Conservation (phyloP, 1,139 yeast genomes). For the Suzukiozyma palmioleophila region DNA sequence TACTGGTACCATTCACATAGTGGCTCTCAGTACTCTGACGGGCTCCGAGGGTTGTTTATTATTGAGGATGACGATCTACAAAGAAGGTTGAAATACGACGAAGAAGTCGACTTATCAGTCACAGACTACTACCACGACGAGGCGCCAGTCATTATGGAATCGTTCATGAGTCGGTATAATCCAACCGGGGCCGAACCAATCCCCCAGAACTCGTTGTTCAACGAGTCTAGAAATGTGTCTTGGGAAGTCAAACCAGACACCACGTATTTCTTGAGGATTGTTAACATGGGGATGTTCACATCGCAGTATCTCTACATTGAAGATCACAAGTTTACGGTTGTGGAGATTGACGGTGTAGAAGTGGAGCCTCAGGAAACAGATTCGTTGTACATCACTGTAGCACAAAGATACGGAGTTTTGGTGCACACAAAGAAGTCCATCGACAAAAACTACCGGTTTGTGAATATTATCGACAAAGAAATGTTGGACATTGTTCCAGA, state of each 20-base stretch:
- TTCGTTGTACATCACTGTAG: conserved; percentile 63
- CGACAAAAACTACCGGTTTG: conserved; percentile 65
- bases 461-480: conserved; percentile 69
- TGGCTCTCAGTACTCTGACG: conserved; percentile 84
- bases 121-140: conserved; percentile 83
- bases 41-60: conserved; percentile 77
- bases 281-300: conserved; percentile 82
- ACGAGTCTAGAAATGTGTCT: conserved; percentile 69
- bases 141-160: conserved; percentile 46
- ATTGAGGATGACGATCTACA: conserved; percentile 53
- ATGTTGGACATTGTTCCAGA: conserved; percentile 74
- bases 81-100: conserved; percentile 58
- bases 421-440: conserved; percentile 60
- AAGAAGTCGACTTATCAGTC: conserved; percentile 63
- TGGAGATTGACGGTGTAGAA: conserved; percentile 79
- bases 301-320: conserved; percentile 84
- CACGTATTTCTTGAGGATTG: conserved; percentile 73
- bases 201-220: conserved; percentile 73
- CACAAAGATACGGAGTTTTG: conserved; percentile 76
- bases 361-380: conserved; percentile 63
- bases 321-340: conserved; percentile 75
- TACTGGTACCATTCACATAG: conserved; percentile 96
- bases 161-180: conserved; percentile 66
- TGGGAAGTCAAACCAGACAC: conserved; percentile 73
- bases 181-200: conserved; percentile 98